These are phyloP conservation scores for Ustilago crameri DNA, from an alignment of 1,284 basidiomycete genomes.

Conservation along the genomic window DNA sequence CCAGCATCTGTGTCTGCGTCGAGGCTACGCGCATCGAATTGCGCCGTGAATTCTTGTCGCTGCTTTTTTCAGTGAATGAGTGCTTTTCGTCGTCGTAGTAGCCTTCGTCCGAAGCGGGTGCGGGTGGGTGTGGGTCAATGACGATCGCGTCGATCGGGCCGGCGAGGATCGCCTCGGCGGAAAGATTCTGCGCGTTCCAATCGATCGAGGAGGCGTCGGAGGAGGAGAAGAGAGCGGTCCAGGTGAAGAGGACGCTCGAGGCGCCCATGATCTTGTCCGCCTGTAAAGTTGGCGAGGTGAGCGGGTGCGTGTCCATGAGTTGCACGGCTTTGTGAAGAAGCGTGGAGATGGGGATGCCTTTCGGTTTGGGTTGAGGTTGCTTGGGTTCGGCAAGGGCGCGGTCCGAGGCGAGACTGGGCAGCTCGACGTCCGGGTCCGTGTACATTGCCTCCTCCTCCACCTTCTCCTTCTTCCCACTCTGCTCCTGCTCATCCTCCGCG, in stretches of 20 bases:
- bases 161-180: slow-evolving; percentile 11
- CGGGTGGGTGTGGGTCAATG: slow-evolving; percentile 15
- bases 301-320: slow-evolving; percentile 21
- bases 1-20: slow-evolving; percentile 18
- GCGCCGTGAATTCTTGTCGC: too few species aligned
- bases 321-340: slow-evolving; percentile 23
- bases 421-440: slow-evolving; percentile 45
- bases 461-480: not conserved
- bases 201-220: slow-evolving; percentile 1
- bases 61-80: too few species aligned
- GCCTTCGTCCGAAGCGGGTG: not conserved
- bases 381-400: slow-evolving; percentile 12
- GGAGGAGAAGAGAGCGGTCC: slow-evolving; percentile 15
- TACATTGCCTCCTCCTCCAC: slow-evolving; percentile 13
- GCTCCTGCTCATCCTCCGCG: slow-evolving; percentile 4
- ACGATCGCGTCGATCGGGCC: slow-evolving; percentile 31
- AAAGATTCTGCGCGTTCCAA: not conserved
- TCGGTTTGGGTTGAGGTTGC: not conserved
- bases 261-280: slow-evolving; percentile 44
- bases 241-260: slow-evolving; percentile 53
- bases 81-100: too few species aligned
- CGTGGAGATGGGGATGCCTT: slow-evolving; percentile 7
- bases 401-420: slow-evolving; percentile 35
- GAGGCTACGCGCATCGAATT: too few species aligned
- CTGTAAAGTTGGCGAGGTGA: slow-evolving; percentile 14